A percentile compares a stretch with the other conserved stretches of the same genome.
Evolutionary conservation across 2,329 filamentous ascomycete genomes (phyloP).

Genomic region (Byssoonygena ceratinophila): DNA sequence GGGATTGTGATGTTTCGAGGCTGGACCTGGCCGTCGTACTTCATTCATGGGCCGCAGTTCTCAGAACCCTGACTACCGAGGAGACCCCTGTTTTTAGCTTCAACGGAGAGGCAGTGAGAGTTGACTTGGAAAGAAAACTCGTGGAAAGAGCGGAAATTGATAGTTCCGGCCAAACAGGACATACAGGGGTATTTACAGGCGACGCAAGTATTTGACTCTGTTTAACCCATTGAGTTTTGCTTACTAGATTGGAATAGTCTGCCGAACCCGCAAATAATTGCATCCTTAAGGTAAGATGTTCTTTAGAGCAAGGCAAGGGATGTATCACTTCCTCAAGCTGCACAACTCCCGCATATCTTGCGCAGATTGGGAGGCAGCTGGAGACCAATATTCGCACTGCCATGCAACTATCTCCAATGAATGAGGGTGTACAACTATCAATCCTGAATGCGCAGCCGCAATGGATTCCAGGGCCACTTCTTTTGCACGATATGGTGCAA

Average conservation of each 20-base stretch:
- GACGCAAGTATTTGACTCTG: slow-evolving; percentile 15
- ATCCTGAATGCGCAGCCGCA: slow-evolving; percentile 49
- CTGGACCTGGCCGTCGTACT: slow-evolving; percentile 11
- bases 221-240: not conserved
- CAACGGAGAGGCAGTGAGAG: slow-evolving; percentile 23
- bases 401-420: slow-evolving; percentile 7
- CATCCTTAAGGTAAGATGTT: slow-evolving; percentile 21
- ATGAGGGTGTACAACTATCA: slow-evolving; percentile 34
- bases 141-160: slow-evolving; percentile 18
- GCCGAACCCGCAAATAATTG: slow-evolving; percentile 10
- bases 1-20: slow-evolving; percentile 7
- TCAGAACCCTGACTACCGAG: slow-evolving; percentile 26
- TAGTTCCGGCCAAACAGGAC: slow-evolving; percentile 13
- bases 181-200: slow-evolving; percentile 22
- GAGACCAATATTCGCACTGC: slow-evolving; percentile 22
- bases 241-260: slow-evolving; percentile 5
- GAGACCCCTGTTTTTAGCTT: slow-evolving; percentile 26
- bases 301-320: slow-evolving; percentile 20
- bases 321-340: slow-evolving; percentile 21
- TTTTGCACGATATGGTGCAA: slow-evolving; percentile 55
- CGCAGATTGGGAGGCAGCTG: slow-evolving; percentile 25
- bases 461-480: slow-evolving; percentile 43
- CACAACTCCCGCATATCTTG: slow-evolving; percentile 21
- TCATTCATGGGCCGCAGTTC: slow-evolving; percentile 24
- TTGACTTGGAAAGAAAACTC: slow-evolving; percentile 18